Evolutionary conservation across 176 grass and related monocot genomes (phyloP), one percentile per base, ranked within the genome.

Genomic region (Paspalum notatum): DNA sequence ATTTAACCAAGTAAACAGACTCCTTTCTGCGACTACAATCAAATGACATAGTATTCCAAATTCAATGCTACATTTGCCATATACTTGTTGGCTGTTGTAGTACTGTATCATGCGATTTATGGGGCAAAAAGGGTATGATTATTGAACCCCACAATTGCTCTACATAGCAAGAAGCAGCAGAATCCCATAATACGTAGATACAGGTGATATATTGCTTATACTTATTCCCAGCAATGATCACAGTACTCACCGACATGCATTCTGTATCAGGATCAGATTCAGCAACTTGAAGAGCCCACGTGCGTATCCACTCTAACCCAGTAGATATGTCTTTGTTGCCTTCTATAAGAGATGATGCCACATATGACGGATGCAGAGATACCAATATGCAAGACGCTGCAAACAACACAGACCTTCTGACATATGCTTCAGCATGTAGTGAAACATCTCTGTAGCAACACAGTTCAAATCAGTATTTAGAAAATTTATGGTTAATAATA

Each of bases 271-370:
- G 88, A 89, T 97, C 95, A 61, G 85, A 59, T 90, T 94, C 95
- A 52, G 91, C 87, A 76, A 92, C 78, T 72, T 73, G 90, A 85
- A 94, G 85, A 75, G 95, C 81, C 88, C 86, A 94, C 74, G 80
- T 87, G 20, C 92, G 95, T 73, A 97, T 97, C 95, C 95, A 97
- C 64, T 97, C 95, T 27, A 97, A 79, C 21, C 95, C 85, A 77
- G 44, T 80, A 67, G 91, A 97, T 76, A 97, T 90, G 41, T 89
- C 90, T 14, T 77, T 85, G 78, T 91, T 92, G 73, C 90, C 91
- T 85, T 97, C 90, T 74, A 94, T 94, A 71, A 97, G 87, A 77
- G 88, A 71, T 54, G 95, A 94, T 50, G 95, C 95, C 17, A 97
- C 87, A 48, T 85, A 94, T 40, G 92, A 82, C 6, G 95, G 95